These are phyloP conservation scores for Solanum gracilifrons DNA, from an alignment of 257 asterid species.

Conservation along the genomic window DNA sequence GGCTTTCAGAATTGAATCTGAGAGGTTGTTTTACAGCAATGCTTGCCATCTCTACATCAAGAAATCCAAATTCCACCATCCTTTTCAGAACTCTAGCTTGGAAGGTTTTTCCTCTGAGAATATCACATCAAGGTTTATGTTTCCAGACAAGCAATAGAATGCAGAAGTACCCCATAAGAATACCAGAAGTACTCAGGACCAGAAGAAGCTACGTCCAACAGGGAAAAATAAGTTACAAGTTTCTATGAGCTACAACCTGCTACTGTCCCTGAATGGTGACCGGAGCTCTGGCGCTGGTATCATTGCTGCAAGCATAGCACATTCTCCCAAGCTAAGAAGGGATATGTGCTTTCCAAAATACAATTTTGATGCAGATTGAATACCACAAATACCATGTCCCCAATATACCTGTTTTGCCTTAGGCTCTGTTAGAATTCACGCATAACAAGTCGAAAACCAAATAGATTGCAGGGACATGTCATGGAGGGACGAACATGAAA, in stretches of 20 bases:
- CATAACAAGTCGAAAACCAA: background rate
- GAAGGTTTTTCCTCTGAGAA: slow-evolving; percentile 20
- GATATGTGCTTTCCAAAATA: slow-evolving; percentile 22
- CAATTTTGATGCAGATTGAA: slow-evolving; percentile 18
- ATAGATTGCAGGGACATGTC: background rate
- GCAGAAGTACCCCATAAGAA: background rate
- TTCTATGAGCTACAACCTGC: slow-evolving; percentile 10
- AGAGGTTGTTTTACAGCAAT: slow-evolving; percentile 5
- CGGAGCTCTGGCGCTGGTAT: slow-evolving; percentile 22
- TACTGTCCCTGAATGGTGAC: slow-evolving; percentile 22
- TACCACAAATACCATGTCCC: slow-evolving; percentile 29
- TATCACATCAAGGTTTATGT: background rate
- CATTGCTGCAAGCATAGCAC: slow-evolving; percentile 25
- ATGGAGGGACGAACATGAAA: background rate
- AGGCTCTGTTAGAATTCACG: background rate
- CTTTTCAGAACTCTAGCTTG: slow-evolving; percentile 29
- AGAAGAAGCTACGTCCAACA: background rate
- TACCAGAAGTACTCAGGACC: background rate
- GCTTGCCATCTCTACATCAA: slow-evolving; percentile 15
- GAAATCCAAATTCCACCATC: slow-evolving; percentile 23
- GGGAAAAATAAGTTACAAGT: background rate
- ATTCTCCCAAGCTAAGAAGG: slow-evolving; percentile 21
- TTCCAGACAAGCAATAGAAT: background rate
- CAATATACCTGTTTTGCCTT: slow-evolving; percentile 13
- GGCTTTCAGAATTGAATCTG: slow-evolving; percentile 3